Base-by-base conservation (phyloP, 495 filamentous ascomycete species). In the Penicillium cinerascens region DNA sequence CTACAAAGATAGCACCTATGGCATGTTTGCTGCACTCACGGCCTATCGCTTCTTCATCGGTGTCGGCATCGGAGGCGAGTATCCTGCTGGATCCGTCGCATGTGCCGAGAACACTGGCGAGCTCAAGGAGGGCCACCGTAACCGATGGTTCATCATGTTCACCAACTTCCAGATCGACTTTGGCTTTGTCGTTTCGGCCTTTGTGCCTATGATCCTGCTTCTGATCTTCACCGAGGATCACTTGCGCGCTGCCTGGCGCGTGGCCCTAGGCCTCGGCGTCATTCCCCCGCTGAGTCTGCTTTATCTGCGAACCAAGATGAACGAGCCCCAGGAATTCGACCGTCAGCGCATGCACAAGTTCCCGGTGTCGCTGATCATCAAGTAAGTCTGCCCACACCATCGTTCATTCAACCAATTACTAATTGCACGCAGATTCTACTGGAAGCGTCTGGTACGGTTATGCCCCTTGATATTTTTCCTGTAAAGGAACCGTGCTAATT, bases 101-200 rank as follows among this genome's bases (percentile, higher is more conserved):
- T 86, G 83, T 45, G 88, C 90, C 17, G 92, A 97, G 70, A 87
- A 85, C 23, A 90, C 85, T 0, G 88, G 88, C 16, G 89, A 95
- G 64, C 71, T 96, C 52, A 88, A 88, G 65, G 63, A 65, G 8
- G 92, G 91, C n/a, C 84, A 84, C 20, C 74, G 91, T 13, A 92
- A 96, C 60, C 79, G 84, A 18, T 95, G 89, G 89, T 97, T 96
- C 68, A 90, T 95, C 61, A 77, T 95, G 56, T 96, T 95, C 69
- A 97, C 91, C 40, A 96, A 96, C 71, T 80, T 88, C 29, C 85
- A 88, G 74, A 95, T 97, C 53, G 89, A 95, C 65, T 79, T 79
- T 21, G 90, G 85, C 0, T 92, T 88, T 44, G 87, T 93, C 4
- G 70, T 88, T 38, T 83, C 87, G 2, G 82, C 88, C 0, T 78